Evolutionary conservation across 164 flowering plant species (phyloP).

Genomic region (Dillenia suffruticosa): DNA sequence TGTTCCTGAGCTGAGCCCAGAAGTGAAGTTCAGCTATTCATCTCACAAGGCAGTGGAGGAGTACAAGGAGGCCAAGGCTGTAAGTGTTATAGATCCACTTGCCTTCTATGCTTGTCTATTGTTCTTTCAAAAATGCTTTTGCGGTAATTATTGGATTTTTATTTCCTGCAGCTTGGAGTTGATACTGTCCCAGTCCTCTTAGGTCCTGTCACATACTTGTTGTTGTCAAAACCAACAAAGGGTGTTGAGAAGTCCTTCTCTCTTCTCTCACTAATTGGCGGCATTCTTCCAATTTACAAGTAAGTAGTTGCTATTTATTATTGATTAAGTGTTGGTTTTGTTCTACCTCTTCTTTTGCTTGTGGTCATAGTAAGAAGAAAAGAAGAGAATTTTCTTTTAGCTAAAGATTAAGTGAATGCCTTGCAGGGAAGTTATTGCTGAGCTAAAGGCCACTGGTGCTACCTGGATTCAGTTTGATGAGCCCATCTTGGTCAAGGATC

Average conservation of each 20-base stretch:
- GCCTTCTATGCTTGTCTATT: no score
- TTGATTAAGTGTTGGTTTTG: background rate
- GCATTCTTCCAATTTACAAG: constrained; percentile 69
- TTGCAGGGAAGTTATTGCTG: constrained; percentile 58
- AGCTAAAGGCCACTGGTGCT: constrained; percentile 73
- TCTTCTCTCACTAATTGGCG: constrained; percentile 53
- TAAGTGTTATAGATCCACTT: constrained; percentile 12
- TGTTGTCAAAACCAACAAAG: constrained; percentile 74
- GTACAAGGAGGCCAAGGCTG: constrained; percentile 60
- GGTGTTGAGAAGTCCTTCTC: constrained; percentile 65
- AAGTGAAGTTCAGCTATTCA: constrained; percentile 44
- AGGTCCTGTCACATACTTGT: constrained; percentile 73
- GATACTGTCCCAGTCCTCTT: constrained; percentile 66
- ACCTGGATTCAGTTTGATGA: constrained; percentile 75
- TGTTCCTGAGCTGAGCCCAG: constrained; percentile 58
- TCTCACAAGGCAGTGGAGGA: constrained; percentile 60
- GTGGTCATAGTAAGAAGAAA: no score
- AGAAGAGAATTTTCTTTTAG: background rate
- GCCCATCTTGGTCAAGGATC: constrained; percentile 61
- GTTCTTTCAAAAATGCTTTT: background rate
- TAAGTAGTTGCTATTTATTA: constrained; percentile 22
- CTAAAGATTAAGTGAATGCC: background rate
- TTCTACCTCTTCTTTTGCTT: background rate
- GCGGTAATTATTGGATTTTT: background rate
- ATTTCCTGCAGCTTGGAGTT: constrained; percentile 55